phyloP scores from a whole-genome alignment of 495 filamentous ascomycete species.

The Penicillium longicatenatum region DNA sequence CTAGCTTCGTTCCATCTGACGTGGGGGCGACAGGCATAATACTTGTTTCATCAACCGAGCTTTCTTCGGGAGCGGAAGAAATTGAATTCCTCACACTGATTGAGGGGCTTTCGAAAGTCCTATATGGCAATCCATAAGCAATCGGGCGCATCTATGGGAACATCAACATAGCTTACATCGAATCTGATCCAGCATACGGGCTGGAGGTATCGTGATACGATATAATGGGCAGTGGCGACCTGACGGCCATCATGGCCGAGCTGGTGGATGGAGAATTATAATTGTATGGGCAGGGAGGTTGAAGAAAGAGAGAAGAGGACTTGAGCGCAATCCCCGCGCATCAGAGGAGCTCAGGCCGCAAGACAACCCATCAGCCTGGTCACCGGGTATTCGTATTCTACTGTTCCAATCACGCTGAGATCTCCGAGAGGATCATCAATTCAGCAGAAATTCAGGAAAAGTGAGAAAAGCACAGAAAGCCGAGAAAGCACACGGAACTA shows the following conservation, averaged over 20 bases:
- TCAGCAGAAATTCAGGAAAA: neutral
- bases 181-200: slow-evolving; percentile 20
- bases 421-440: neutral
- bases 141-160: neutral
- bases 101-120: slow-evolving; percentile 16
- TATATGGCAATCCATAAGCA: slow-evolving; percentile 9
- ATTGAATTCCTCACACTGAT: slow-evolving; percentile 7
- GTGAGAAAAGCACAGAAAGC: neutral
- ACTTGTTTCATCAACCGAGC: slow-evolving; percentile 5
- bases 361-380: slow-evolving; percentile 15
- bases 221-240: slow-evolving; percentile 37
- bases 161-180: slow-evolving; percentile 16
- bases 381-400: neutral
- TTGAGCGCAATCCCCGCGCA: slow-evolving; percentile 12
- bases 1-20: neutral
- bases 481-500: slow-evolving; percentile 12
- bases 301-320: slow-evolving; percentile 9
- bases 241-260: slow-evolving; percentile 33
- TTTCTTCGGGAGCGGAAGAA: neutral
- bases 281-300: slow-evolving; percentile 1
- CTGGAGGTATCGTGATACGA: slow-evolving; percentile 20
- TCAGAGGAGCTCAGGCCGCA: slow-evolving; percentile 19
- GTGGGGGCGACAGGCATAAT: neutral
- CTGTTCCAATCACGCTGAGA: slow-evolving; percentile 17
- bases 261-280: slow-evolving; percentile 1